A percentile compares a stretch with the other conserved stretches of the same genome.
phyloP scores from a whole-genome alignment of 345 rosid species.

The Litchi chinensis region DNA sequence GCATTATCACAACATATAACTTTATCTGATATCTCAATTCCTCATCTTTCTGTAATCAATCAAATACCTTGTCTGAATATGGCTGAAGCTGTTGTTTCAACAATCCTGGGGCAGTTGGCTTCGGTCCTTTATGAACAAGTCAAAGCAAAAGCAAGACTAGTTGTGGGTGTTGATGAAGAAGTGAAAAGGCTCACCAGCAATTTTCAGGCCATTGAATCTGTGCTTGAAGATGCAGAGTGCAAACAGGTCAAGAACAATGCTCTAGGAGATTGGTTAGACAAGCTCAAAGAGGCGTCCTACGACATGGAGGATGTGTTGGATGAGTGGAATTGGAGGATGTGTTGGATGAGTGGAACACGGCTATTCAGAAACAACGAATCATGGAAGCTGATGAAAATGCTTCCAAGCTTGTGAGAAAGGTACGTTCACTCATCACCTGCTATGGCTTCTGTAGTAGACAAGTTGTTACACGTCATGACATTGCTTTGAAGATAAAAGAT shows the following conservation, averaged over 20 bases:
- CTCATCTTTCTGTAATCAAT: too few relatives aligned
- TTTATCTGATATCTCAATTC: not conserved
- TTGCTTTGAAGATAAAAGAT: not conserved
- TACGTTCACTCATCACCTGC: not conserved
- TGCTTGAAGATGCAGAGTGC: not conserved
- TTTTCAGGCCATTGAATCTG: not conserved
- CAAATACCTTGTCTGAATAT: conserved; percentile 19
- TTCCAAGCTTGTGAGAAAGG: not conserved
- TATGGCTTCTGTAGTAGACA: not conserved
- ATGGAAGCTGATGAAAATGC: not conserved
- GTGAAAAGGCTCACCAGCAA: not conserved
- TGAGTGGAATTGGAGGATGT: conserved; percentile 7
- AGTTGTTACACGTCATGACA: not conserved
- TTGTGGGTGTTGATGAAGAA: not conserved
- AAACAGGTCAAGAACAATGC: not conserved
- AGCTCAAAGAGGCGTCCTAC: not conserved
- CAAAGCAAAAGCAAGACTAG: not conserved
- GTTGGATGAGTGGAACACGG: conserved; percentile 8
- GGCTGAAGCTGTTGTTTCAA: not conserved
- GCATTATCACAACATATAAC: not conserved
- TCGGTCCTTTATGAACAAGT: not conserved
- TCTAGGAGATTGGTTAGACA: not conserved
- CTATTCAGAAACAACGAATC: not conserved
- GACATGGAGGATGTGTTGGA: conserved; percentile 4
- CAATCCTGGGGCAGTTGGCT: not conserved